Evolutionary conservation across 176 grass and related monocot species (phyloP).

Genomic region (Panicum miliaceum): DNA sequence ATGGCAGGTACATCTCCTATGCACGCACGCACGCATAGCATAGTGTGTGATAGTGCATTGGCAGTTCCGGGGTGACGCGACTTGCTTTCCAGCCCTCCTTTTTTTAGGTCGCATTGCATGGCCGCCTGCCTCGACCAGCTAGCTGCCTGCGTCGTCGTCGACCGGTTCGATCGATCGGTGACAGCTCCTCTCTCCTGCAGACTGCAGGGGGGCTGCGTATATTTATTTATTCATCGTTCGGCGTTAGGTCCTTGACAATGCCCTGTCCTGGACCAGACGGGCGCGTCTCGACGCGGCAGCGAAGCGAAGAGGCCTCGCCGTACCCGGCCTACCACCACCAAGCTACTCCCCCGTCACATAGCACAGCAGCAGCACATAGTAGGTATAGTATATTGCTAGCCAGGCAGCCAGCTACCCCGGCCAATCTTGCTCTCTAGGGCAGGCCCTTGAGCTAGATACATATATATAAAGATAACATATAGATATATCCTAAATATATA

Average conservation of each 20-base stretch:
- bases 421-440: neutral
- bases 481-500: neutral
- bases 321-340: neutral
- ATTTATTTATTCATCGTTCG: constrained; percentile 18
- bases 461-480: neutral
- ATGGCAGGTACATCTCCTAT: no score
- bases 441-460: neutral
- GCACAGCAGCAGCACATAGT: neutral
- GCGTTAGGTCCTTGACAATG: constrained; percentile 21
- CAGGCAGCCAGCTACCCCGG: neutral
- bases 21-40: no score
- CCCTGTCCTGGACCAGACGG: constrained; percentile 26
- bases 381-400: neutral
- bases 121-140: neutral
- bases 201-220: neutral
- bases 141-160: neutral
- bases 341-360: neutral
- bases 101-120: constrained; percentile 46
- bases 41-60: neutral
- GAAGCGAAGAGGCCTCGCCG: neutral
- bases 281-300: neutral
- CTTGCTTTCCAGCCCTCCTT: constrained; percentile 35
- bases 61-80: constrained; percentile 11
- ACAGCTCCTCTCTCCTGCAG: neutral
- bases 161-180: constrained; percentile 10